These are phyloP conservation scores for Fusarium piperis DNA, from an alignment of 2,329 filamentous ascomycete genomes.

Conservation along the genomic window DNA sequence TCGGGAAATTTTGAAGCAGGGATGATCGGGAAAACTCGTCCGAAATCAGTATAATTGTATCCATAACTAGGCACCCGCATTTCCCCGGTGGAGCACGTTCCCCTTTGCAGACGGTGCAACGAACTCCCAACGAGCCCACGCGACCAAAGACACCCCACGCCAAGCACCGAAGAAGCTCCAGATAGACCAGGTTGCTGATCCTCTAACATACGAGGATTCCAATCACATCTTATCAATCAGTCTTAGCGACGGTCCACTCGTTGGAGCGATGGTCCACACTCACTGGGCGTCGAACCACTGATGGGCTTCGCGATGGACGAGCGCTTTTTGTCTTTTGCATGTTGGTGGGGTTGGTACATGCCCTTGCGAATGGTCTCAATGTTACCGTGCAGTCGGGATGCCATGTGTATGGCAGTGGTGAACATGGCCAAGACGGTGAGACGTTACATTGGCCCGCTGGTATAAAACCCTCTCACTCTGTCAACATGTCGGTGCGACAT, in stretches of 20 bases:
- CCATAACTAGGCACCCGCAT: background rate
- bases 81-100: background rate
- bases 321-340: background rate
- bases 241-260: background rate
- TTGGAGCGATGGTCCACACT: background rate
- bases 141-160: conserved; percentile 1
- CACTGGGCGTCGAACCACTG: background rate
- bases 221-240: conserved; percentile 20
- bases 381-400: background rate
- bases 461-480: background rate
- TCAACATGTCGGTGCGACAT: background rate
- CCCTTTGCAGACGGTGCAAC: background rate
- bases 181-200: background rate
- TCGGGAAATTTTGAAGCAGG: background rate
- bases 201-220: background rate
- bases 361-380: background rate
- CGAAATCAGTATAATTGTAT: background rate
- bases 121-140: background rate
- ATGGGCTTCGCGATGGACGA: background rate
- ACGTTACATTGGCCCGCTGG: background rate
- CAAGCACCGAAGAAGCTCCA: background rate
- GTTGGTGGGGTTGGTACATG: background rate
- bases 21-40: background rate
- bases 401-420: background rate
- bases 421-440: background rate